Evolutionary conservation across 768 basidiomycete genomes (phyloP), one percentile per base, ranked within the genome.

Genomic region (Lyophyllum atratum): DNA sequence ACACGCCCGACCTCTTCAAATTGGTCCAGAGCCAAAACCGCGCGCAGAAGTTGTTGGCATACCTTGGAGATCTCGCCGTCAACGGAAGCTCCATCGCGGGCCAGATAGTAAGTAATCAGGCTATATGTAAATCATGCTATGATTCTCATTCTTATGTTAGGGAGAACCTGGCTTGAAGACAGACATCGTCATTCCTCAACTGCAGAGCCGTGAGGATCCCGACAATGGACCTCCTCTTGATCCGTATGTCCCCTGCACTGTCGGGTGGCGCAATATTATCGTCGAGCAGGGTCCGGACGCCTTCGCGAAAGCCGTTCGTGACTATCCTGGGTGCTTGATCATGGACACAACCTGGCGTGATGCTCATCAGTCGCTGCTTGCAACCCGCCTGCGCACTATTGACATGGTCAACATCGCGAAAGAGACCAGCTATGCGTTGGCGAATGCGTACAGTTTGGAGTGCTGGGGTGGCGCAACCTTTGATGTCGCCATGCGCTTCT

Each of bases 331-430:
- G 54, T 88, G 86, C 54, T 83, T 98, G 59, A 95, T 97, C 74
- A 94, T 95, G 93, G 93, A 99, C 75, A 98, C 96, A 26, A 98
- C 96, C 1, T 98, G 97, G 96, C 92, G 97, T 72, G 97, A 99
- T 68, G 97, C 97, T 22, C 97, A 99, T 72, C 97, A 99, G 74
- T 97, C 95, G 26, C 82, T 99, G 33, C 86, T 99, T 54, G 97
- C 97, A 45, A 99, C 97, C 26, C 90, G 97, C 59, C 81, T 99
- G 49, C 86, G 97, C 61, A 98, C 97, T 10, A 86, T 90, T 61
- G 97, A 99, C 69, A 98, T 98, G 86, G 92, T 87, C 63, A 98
- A 97, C 76, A 98, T 99, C 60, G 97, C 97, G 52, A 97, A 92
- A 73, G 95, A 97, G 81, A 98, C 97, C 1, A 93, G 90, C 68